Conservation (phyloP, 2,329 filamentous ascomycete species). For the Exserohilum rostratum region DNA sequence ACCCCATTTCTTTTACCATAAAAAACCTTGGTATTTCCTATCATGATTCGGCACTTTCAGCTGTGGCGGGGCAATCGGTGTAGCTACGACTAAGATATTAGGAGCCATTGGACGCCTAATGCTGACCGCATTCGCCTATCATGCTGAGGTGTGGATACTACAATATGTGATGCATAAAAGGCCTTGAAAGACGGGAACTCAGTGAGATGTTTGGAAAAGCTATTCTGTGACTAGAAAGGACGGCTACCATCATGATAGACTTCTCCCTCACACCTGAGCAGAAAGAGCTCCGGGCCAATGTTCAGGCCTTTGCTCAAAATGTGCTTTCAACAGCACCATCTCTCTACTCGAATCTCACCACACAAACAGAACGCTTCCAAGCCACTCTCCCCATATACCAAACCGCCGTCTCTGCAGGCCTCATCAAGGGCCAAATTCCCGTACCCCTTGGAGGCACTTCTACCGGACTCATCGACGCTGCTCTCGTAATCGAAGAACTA, state of each 20-base stretch:
- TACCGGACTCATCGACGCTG: slow-evolving; percentile 55
- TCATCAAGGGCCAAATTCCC: slow-evolving; percentile 58
- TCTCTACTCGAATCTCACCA: slow-evolving; percentile 19
- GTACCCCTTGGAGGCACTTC: slow-evolving; percentile 54
- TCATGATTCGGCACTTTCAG: not conserved
- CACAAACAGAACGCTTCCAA: slow-evolving; percentile 53
- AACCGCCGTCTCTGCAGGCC: slow-evolving; percentile 51
- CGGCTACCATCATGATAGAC: not conserved
- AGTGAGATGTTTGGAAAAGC: not conserved
- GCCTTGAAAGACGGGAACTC: not conserved
- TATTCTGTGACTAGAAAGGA: not conserved
- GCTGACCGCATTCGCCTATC: slow-evolving; percentile 1
- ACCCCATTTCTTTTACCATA: slow-evolving; percentile 6
- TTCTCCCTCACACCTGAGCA: not conserved
- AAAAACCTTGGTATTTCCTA: not conserved
- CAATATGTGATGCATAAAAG: not conserved
- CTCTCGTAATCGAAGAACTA: slow-evolving; percentile 60
- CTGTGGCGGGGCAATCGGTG: not conserved
- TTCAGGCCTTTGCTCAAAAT: not conserved
- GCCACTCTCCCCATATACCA: slow-evolving; percentile 56
- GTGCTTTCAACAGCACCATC: slow-evolving; percentile 19
- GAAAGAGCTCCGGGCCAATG: not conserved
- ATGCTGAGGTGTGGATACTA: not conserved
- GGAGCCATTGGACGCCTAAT: not conserved
- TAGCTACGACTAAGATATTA: not conserved